Conservation (phyloP, 225 moss, liverwort and hornwort species). For the Thuidium tamariscinum region DNA sequence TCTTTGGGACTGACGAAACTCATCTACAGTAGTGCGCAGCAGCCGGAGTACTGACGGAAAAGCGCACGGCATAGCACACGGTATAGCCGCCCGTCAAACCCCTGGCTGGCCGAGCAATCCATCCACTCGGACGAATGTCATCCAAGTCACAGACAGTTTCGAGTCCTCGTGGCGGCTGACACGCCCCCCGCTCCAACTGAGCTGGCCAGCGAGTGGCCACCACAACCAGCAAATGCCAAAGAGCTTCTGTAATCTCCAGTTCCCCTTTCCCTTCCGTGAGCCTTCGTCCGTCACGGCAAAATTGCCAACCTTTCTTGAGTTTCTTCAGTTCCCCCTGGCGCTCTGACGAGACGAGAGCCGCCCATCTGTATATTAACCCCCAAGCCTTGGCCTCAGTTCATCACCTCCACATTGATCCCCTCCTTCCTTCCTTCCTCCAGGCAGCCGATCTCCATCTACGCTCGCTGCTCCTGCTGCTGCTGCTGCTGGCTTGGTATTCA, state of each 20-base stretch:
- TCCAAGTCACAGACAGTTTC: background rate
- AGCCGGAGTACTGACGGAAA: background rate
- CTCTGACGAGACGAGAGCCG: background rate
- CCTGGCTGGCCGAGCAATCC: background rate
- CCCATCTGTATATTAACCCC: constrained; percentile 6
- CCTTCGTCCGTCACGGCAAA: background rate
- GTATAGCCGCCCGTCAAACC: background rate
- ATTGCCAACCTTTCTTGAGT: background rate
- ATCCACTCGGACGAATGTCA: background rate
- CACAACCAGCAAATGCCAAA: background rate
- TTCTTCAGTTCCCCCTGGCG: background rate
- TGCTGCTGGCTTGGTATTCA: background rate
- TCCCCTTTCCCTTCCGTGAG: too few species aligned
- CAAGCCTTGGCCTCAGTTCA: background rate
- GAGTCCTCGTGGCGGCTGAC: background rate
- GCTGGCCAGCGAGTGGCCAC: background rate
- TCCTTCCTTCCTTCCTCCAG: background rate
- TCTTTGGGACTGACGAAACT: background rate
- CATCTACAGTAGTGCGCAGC: too few species aligned
- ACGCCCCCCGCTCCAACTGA: background rate
- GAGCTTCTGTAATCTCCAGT: background rate
- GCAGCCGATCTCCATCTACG: background rate
- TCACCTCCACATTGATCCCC: background rate
- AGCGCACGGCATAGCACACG: background rate
- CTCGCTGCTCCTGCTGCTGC: background rate